phyloP scores from a whole-genome alignment of 1,284 basidiomycete genomes.

The Ganoderma leucocontextum region DNA sequence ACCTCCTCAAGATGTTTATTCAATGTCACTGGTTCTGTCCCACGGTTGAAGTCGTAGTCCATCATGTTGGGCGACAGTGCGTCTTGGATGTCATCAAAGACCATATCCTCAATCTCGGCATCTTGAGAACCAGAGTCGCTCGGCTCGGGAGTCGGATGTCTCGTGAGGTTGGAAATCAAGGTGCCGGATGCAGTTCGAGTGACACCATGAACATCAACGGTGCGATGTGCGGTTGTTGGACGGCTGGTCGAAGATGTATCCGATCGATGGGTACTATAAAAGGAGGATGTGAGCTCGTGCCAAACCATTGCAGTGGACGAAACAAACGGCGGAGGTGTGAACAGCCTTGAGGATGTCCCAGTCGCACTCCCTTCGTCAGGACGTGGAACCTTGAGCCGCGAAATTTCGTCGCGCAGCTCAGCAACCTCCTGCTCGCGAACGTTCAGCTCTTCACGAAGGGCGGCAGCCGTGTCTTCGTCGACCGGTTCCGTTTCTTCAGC shows the following conservation, averaged over 20 bases:
- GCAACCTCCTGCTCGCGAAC: conserved; percentile 41
- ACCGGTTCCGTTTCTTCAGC: conserved; percentile 26
- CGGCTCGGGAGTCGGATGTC: conserved; percentile 59
- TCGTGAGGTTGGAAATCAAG: conserved; percentile 53
- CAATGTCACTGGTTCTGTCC: neutral
- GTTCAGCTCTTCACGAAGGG: conserved; percentile 41
- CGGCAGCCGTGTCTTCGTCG: conserved; percentile 31
- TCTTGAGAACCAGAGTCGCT: conserved; percentile 43
- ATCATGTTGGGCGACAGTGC: conserved; percentile 13
- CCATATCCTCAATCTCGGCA: conserved; percentile 23
- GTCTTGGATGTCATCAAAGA: conserved; percentile 19
- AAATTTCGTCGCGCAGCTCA: conserved; percentile 40
- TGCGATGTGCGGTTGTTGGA: conserved; percentile 6
- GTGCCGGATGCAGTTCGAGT: conserved; percentile 57
- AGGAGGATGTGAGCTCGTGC: neutral
- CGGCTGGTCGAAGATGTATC: conserved; percentile 12
- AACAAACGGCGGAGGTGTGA: conserved; percentile 28
- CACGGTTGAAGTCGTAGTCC: conserved; percentile 7
- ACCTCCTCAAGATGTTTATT: conserved; percentile 8
- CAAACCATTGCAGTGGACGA: neutral
- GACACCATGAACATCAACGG: conserved; percentile 32
- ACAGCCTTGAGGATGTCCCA: conserved; percentile 9
- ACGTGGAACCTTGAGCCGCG: conserved; percentile 26
- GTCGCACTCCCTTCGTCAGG: conserved; percentile 8
- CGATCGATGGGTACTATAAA: conserved; percentile 20